A percentile compares a stretch with the other conserved stretches of the same genome.
phyloP scores from a whole-genome alignment of 768 basidiomycete genomes.

The Russula vinacea region DNA sequence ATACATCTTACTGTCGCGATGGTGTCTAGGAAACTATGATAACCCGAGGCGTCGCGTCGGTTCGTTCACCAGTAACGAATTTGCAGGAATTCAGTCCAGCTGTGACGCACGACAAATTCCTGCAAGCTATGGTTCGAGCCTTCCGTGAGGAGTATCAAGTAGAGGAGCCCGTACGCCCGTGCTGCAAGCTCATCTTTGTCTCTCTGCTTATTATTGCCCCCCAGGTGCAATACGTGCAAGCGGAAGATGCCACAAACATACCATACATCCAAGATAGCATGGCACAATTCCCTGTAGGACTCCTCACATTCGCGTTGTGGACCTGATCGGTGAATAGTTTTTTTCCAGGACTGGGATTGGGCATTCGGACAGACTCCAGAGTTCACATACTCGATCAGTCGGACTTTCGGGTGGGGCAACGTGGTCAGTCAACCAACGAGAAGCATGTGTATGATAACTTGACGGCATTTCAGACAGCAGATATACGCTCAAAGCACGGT shows the following conservation, averaged over 20 bases:
- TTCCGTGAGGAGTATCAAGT: slow-evolving; percentile 61
- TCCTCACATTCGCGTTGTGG: neutral
- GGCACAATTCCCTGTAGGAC: slow-evolving; percentile 64
- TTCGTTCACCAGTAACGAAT: slow-evolving; percentile 90
- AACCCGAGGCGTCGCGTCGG: slow-evolving; percentile 84
- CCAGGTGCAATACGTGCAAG: slow-evolving; percentile 29
- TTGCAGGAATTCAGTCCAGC: slow-evolving; percentile 51
- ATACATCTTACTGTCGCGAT: neutral
- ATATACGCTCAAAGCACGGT: slow-evolving; percentile 64
- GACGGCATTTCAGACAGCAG: slow-evolving; percentile 38
- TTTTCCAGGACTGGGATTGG: slow-evolving; percentile 84
- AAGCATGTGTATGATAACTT: slow-evolving; percentile 9
- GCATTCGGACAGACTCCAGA: slow-evolving; percentile 90
- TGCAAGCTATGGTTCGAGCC: slow-evolving; percentile 60
- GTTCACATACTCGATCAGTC: slow-evolving; percentile 63
- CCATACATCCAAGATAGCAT: slow-evolving; percentile 68
- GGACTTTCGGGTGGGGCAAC: slow-evolving; percentile 41
- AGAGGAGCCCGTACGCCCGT: slow-evolving; percentile 36
- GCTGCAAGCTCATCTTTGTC: neutral
- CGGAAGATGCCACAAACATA: slow-evolving; percentile 47
- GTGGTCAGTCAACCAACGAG: slow-evolving; percentile 38
- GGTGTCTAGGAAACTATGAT: slow-evolving; percentile 63
- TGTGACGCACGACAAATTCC: slow-evolving; percentile 68
- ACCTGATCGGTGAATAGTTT: neutral
- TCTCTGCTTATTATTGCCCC: neutral